phyloP scores from a whole-genome alignment of 768 basidiomycete genomes.

The Cubamyces lactineus region DNA sequence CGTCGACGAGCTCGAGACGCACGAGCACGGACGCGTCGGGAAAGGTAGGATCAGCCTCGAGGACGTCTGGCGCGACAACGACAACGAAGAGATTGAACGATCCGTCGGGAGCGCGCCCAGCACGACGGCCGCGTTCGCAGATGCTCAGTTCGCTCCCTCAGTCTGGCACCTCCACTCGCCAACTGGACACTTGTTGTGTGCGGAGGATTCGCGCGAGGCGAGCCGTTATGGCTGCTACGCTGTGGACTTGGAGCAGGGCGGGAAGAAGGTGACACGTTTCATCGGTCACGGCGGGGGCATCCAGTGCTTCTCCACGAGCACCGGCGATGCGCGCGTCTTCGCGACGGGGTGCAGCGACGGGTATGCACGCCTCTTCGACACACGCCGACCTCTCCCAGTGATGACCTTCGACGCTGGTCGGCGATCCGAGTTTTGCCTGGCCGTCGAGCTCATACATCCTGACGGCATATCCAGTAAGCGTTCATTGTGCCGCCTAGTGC shows the following conservation, averaged over 20 bases:
- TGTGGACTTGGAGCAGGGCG: conserved; percentile 41
- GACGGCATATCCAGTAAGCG: conserved; percentile 42
- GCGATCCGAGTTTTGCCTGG: conserved; percentile 25
- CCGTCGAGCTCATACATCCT: conserved; percentile 37
- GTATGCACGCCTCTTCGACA: conserved; percentile 42
- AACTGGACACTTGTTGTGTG: conserved; percentile 32
- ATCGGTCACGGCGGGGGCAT: conserved; percentile 43
- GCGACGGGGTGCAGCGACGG: conserved; percentile 42
- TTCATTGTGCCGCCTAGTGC: too few relatives aligned
- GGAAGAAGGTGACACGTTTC: conserved; percentile 36
- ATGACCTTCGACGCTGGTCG: conserved; percentile 35
- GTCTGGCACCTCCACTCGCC: conserved; percentile 35
- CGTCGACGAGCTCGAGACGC: conserved; percentile 39
- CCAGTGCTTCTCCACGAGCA: conserved; percentile 38
- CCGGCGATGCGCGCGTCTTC: conserved; percentile 40
- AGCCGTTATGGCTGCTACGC: conserved; percentile 19
- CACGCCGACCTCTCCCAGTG: conserved; percentile 40
- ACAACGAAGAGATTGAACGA: conserved; percentile 36
- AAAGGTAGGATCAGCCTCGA: not conserved
- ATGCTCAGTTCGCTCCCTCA: conserved; percentile 2
- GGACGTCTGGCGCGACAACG: conserved; percentile 28
- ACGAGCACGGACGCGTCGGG: conserved; percentile 23
- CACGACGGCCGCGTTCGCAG: conserved; percentile 15
- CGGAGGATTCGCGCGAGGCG: not conserved
- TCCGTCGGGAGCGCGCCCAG: conserved; percentile 34